Evolutionary conservation across 495 filamentous ascomycete genomes (phyloP).

Genomic region (Aspergillus kassunensis): DNA sequence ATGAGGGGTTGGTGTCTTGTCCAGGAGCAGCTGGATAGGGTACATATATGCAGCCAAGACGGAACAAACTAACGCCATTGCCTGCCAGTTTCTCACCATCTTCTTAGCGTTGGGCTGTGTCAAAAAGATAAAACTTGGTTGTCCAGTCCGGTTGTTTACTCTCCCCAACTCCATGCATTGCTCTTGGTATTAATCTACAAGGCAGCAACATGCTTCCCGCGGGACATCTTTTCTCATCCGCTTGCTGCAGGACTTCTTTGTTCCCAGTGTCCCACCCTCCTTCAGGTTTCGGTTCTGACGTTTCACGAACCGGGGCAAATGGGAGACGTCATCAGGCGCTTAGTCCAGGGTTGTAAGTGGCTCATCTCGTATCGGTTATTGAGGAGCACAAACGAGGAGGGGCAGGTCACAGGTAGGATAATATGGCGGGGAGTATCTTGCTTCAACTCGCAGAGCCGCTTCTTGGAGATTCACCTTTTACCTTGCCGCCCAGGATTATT

Average conservation of each 20-base stretch:
- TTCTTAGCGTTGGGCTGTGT: slow-evolving; percentile 1
- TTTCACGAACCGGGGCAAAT: neutral
- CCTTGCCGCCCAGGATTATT: too few species aligned
- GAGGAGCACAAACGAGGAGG: too few species aligned
- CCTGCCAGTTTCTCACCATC: neutral
- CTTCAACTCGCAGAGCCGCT: slow-evolving; percentile 1
- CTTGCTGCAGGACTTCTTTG: neutral
- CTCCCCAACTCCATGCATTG: neutral
- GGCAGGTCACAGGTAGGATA: too few species aligned
- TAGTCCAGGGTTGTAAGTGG: neutral
- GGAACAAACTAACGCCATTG: neutral
- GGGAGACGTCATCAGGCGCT: neutral
- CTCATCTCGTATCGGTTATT: neutral
- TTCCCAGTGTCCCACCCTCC: neutral
- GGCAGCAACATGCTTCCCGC: too few species aligned
- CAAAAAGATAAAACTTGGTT: neutral
- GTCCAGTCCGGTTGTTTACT: neutral
- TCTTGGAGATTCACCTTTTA: too few species aligned
- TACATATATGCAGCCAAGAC: neutral
- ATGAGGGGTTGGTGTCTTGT: neutral
- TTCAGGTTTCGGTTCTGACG: neutral
- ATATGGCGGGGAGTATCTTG: too few species aligned
- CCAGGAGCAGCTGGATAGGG: neutral
- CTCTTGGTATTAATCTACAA: too few species aligned
- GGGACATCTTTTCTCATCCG: too few species aligned